phyloP scores from a whole-genome alignment of 768 basidiomycete species.

The Podaxis rugospora region DNA sequence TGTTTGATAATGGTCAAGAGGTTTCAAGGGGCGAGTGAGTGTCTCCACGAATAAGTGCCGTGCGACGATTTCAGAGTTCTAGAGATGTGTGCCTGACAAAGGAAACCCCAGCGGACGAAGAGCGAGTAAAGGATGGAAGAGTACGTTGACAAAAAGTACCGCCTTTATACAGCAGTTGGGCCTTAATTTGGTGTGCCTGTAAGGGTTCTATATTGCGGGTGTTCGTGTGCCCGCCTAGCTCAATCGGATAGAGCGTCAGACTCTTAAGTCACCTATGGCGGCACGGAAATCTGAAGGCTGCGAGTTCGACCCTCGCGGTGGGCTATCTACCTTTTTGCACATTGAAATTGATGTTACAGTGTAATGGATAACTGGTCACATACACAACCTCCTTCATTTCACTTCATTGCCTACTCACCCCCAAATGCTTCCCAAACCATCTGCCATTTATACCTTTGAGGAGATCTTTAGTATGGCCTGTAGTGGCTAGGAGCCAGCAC shows the following conservation, averaged over 20 bases:
- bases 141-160: no score
- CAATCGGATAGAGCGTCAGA: slow-evolving; percentile 58
- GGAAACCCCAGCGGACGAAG: no score
- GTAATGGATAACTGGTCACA: no score
- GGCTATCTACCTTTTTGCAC: slow-evolving; percentile 36
- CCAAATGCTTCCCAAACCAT: not conserved
- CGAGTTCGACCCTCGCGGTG: slow-evolving; percentile 85
- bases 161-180: no score
- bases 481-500: not conserved
- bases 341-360: not conserved
- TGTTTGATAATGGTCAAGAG: no score
- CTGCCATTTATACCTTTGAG: not conserved
- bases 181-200: not conserved
- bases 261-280: slow-evolving; percentile 12
- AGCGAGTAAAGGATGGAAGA: no score
- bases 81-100: no score
- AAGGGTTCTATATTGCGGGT: accelerated
- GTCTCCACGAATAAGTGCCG: no score
- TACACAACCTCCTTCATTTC: not conserved
- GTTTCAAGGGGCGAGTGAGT: no score
- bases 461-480: not conserved
- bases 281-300: slow-evolving; percentile 38
- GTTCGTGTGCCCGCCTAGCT: slow-evolving; percentile 19
- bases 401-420: no score
- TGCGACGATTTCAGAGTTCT: no score